Percentiles rank a stretch among this genome's conserved stretches.
phyloP scores from a whole-genome alignment of 2,329 filamentous ascomycete genomes.

The Aspergillus quadricinctus region DNA sequence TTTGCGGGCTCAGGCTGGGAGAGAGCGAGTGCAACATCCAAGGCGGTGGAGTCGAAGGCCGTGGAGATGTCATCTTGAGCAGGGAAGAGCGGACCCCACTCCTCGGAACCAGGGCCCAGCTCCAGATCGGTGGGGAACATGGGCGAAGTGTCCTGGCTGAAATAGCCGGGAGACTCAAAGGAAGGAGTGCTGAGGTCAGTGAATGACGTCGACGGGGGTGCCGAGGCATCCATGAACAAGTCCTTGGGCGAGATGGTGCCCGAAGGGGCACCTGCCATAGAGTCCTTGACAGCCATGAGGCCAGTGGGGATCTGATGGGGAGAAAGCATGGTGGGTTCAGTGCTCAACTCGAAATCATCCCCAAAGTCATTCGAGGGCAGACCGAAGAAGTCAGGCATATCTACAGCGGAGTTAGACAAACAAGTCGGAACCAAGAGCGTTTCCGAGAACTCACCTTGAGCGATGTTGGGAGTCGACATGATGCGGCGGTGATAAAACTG shows the following conservation, averaged over 20 bases:
- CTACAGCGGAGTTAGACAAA: slow-evolving; percentile 18
- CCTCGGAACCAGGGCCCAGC: slow-evolving; percentile 49
- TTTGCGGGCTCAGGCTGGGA: slow-evolving; percentile 8
- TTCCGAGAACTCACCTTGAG: slow-evolving; percentile 29
- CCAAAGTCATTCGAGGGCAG: slow-evolving; percentile 23
- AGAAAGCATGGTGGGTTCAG: slow-evolving; percentile 24
- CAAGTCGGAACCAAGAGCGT: slow-evolving; percentile 26
- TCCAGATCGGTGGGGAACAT: slow-evolving; percentile 61
- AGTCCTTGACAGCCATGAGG: slow-evolving; percentile 46
- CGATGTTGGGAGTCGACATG: slow-evolving; percentile 38
- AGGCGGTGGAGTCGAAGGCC: slow-evolving; percentile 27
- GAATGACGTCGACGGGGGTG: slow-evolving; percentile 75
- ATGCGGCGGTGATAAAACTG: slow-evolving; percentile 28
- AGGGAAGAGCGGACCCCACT: slow-evolving; percentile 64
- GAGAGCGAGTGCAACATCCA: slow-evolving; percentile 29
- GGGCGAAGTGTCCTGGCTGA: slow-evolving; percentile 73
- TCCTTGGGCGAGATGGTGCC: slow-evolving; percentile 83
- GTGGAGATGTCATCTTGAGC: slow-evolving; percentile 22
- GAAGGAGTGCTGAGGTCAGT: slow-evolving; percentile 82
- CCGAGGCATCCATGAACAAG: slow-evolving; percentile 68
- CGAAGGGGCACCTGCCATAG: slow-evolving; percentile 28
- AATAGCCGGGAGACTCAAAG: slow-evolving; percentile 67
- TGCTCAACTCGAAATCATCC: slow-evolving; percentile 21
- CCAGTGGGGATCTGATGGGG: slow-evolving; percentile 18
- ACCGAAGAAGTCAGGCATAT: slow-evolving; percentile 28